Conservation (phyloP, 2,329 filamentous ascomycete species). For the Curvularia sp. region DNA sequence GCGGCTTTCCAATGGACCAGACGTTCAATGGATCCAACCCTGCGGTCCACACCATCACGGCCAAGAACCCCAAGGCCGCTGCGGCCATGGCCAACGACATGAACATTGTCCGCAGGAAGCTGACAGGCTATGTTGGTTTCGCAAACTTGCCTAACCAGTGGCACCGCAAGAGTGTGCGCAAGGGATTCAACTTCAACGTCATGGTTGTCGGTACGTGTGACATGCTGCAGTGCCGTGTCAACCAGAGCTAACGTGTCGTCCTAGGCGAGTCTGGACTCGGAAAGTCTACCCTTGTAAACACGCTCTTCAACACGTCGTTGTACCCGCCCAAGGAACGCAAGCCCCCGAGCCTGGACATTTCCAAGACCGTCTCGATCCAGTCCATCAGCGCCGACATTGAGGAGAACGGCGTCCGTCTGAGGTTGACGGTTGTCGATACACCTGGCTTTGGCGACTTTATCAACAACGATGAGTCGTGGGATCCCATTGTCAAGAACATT, state of each 20-base stretch:
- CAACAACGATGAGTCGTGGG: constrained; percentile 99
- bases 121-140: constrained; percentile 98
- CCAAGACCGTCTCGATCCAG: constrained; percentile 73
- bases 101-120: constrained; percentile 98
- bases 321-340: constrained; percentile 99
- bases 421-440: constrained; percentile 95
- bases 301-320: constrained; percentile 98
- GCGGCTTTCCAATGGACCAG: constrained; percentile 65
- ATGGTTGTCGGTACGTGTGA: constrained; percentile 94
- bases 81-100: constrained; percentile 62
- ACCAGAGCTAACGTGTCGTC: constrained; percentile 23
- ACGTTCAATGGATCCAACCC: constrained; percentile 60
- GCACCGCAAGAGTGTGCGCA: constrained; percentile 99
- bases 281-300: constrained; percentile 99
- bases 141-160: constrained; percentile 99
- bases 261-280: constrained; percentile 97
- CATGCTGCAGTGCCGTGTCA: neutral
- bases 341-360: constrained; percentile 94
- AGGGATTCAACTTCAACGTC: constrained; percentile 99
- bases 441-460: constrained; percentile 99
- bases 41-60: constrained; percentile 66
- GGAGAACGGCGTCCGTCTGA: constrained; percentile 95
- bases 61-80: constrained; percentile 68
- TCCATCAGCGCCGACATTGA: constrained; percentile 74
- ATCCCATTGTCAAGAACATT: constrained; percentile 98